These are phyloP conservation scores for Saposhnikovia divaricata DNA, from an alignment of 129 eudicot species.

Conservation along the genomic window DNA sequence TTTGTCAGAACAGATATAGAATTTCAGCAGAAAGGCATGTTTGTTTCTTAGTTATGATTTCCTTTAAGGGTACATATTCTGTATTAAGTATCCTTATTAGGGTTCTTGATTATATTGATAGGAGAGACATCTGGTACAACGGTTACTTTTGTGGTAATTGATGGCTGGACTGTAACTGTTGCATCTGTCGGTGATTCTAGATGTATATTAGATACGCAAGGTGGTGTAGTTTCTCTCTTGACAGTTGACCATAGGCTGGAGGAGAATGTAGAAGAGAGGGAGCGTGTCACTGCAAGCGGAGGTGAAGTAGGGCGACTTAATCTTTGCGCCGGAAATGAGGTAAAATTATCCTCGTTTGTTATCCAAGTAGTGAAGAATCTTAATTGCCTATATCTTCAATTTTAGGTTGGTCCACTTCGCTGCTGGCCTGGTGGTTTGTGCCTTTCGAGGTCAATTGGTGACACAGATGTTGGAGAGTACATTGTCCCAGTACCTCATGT, in stretches of 20 bases:
- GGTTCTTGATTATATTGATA: slow-evolving; percentile 16
- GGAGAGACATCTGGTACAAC: slow-evolving; percentile 98
- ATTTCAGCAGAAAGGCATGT: slow-evolving; percentile 88
- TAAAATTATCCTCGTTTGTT: slow-evolving; percentile 8
- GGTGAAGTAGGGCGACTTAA: slow-evolving; percentile 96
- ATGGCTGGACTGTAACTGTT: slow-evolving; percentile 98
- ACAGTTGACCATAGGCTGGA: slow-evolving; percentile 97
- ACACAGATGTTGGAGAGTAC: slow-evolving; percentile 96
- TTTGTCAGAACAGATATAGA: slow-evolving; percentile 96
- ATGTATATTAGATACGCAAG: slow-evolving; percentile 90
- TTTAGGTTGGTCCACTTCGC: slow-evolving; percentile 90
- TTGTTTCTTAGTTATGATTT: neutral
- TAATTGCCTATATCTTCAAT: slow-evolving; percentile 2
- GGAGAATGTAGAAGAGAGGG: slow-evolving; percentile 90
- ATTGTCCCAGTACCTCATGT: slow-evolving; percentile 95
- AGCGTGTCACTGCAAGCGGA: slow-evolving; percentile 90
- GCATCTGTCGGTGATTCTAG: slow-evolving; percentile 98
- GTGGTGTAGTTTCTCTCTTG: slow-evolving; percentile 76
- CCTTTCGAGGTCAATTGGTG: slow-evolving; percentile 98
- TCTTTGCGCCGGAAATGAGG: slow-evolving; percentile 76
- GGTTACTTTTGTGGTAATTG: slow-evolving; percentile 84
- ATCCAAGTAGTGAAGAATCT: neutral
- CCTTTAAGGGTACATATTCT: neutral
- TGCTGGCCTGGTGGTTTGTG: slow-evolving; percentile 99
- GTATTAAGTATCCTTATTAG: neutral